Evolutionary conservation across 2,329 filamentous ascomycete genomes (phyloP).

Genomic region (Hysterium pulicare): DNA sequence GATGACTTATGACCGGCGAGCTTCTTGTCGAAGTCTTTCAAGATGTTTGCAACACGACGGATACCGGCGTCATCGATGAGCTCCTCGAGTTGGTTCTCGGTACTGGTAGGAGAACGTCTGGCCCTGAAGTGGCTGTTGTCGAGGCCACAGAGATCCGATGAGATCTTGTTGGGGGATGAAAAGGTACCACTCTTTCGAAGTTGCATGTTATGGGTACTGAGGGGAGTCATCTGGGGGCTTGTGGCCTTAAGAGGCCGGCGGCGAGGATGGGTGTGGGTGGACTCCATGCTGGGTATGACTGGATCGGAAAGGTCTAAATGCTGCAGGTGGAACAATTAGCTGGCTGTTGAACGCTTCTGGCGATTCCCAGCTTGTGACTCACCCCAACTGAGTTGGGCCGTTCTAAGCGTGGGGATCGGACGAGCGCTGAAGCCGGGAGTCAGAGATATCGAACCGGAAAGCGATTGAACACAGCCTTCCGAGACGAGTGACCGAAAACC

Average conservation of each 20-base stretch:
- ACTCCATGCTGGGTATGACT: conserved; percentile 39
- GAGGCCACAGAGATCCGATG: conserved; percentile 38
- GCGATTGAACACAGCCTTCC: conserved; percentile 14
- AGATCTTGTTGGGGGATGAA: conserved; percentile 40
- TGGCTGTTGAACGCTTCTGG: conserved; percentile 10
- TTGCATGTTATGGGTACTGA: conserved; percentile 41
- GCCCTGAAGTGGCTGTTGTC: conserved; percentile 42
- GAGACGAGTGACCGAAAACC: conserved; percentile 6
- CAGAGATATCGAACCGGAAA: conserved; percentile 9
- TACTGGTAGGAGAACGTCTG: conserved; percentile 47
- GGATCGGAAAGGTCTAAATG: conserved; percentile 11
- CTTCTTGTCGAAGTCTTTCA: conserved; percentile 46
- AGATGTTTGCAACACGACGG: conserved; percentile 43
- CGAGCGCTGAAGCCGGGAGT: conserved; percentile 14
- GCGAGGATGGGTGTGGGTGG: conserved; percentile 42
- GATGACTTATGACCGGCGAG: conserved; percentile 33
- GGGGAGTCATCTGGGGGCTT: conserved; percentile 20
- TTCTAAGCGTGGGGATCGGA: conserved; percentile 20
- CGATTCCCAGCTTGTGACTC: conserved; percentile 31
- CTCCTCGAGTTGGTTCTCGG: conserved; percentile 48
- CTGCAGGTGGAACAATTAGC: conserved; percentile 23
- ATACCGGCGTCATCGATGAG: conserved; percentile 46
- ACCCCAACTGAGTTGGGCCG: conserved; percentile 13
- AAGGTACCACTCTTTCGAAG: conserved; percentile 50
- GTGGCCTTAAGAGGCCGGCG: conserved; percentile 43